Evolutionary conservation across 495 filamentous ascomycete species (phyloP), one percentile per base, ranked within the genome.

Genomic region (Hypomontagnella monticulosa): DNA sequence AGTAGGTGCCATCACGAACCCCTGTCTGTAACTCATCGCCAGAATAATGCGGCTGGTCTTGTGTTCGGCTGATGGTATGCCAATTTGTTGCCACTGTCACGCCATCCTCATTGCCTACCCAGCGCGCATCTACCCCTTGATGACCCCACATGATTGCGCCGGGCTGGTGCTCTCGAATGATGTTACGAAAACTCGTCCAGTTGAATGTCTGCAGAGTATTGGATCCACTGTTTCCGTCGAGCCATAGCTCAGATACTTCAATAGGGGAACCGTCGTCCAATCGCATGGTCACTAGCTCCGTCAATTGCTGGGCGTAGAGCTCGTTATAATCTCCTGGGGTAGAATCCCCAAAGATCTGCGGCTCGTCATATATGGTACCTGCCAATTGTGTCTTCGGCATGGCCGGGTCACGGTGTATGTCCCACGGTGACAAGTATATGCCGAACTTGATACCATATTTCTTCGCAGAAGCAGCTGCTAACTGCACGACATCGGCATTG

Each of bases 251-350:
- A 8, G 67, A 72, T 15, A 70, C 12, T 20, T 70, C 18, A 11
- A 69, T 46, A 4, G 51, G 52, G 0, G 66, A 66, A 33, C 66
- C 66, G 20, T 72, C 66, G 7, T 42, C 40, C 11, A 66, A 40
- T 12, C 19, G 16, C 70, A 67, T 59, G 3, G 66, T 69, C 16
- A 69, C 57, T 8, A 72, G 44, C 49, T 72, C 70, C 6, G 66
- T 72, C 12, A 72, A 16, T 41, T 72, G 70, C 34, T 56, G 66
- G 9, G 62, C 42, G 30, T 72, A 72, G 14, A 70, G 37, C n/a
- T 66, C 62, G 6, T 72, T 72, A 40, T 72, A 72, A 75, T 80
- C 81, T 64, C 78, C 82, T 34, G 76, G 73, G 23, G 69, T 76
- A n/a, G 49, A 74, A 30, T 78, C 79, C 11, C 75, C 78, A 48